Evolutionary conservation across 345 rosid genomes (phyloP).

Genomic region (Boechera stricta): DNA sequence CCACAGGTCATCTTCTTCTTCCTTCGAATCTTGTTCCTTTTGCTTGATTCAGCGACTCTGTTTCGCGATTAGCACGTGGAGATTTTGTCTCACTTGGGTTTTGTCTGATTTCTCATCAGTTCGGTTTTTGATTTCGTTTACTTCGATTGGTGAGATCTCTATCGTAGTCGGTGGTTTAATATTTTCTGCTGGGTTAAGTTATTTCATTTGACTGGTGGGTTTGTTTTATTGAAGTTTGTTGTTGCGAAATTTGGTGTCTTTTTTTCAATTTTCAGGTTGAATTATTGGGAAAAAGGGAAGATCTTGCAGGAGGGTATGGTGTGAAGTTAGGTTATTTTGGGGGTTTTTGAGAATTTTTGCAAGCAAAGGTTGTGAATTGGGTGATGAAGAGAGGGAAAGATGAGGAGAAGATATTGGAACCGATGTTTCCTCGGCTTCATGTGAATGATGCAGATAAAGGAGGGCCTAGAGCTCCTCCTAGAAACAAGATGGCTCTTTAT

Average conservation of each 20-base stretch:
- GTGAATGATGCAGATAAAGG: conserved; percentile 90
- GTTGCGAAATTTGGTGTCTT: background rate
- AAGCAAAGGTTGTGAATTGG: background rate
- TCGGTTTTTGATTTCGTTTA: background rate
- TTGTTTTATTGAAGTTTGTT: background rate
- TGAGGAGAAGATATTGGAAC: conserved; percentile 70
- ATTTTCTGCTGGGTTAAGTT: background rate
- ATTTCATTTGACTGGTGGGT: conserved; percentile 12
- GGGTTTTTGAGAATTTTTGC: background rate
- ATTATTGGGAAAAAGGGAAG: background rate
- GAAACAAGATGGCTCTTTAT: conserved; percentile 99
- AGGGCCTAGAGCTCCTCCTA: conserved; percentile 97
- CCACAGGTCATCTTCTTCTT: conserved; percentile 26
- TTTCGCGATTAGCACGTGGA: background rate
- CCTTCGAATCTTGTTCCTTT: conserved; percentile 26
- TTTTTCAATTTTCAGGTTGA: conserved; percentile 2
- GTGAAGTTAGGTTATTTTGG: conserved; percentile 27
- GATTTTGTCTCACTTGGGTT: background rate
- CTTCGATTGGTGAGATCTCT: conserved; percentile 31
- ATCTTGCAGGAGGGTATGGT: background rate
- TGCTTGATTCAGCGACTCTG: background rate
- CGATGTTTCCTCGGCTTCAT: conserved; percentile 93
- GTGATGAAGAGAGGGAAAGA: conserved; percentile 80
- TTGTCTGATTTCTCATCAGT: background rate
- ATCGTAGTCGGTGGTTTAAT: conserved; percentile 7